Conservation (phyloP, 805 yeast genomes). For the Myxozyma sirexii region DNA sequence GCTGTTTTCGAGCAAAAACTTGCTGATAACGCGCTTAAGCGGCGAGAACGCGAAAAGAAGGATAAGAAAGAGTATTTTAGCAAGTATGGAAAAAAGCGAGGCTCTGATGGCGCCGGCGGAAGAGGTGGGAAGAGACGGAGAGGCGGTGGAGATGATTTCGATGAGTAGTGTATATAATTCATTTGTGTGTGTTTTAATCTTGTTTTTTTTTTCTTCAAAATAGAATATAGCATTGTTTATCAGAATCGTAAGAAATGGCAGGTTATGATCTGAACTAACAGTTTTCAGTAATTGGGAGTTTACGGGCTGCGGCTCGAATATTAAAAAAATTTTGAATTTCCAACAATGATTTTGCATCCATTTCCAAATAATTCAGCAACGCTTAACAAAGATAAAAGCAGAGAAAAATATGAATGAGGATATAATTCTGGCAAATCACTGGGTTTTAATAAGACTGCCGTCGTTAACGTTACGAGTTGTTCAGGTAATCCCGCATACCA, state of each 20-base stretch:
- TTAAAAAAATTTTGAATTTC: neutral
- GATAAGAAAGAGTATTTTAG: constrained; percentile 83
- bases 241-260: too few species aligned
- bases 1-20: constrained; percentile 72
- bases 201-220: too few species aligned
- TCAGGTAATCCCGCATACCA: constrained; percentile 61
- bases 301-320: neutral
- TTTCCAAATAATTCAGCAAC: too few species aligned
- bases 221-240: too few species aligned
- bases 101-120: constrained; percentile 39
- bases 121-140: constrained; percentile 41
- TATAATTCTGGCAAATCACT: constrained; percentile 52
- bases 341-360: too few species aligned
- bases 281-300: neutral
- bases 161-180: neutral
- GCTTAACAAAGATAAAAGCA: too few species aligned
- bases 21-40: constrained; percentile 71
- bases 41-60: constrained; percentile 74
- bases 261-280: too few species aligned
- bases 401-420: constrained; percentile 18
- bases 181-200: too few species aligned
- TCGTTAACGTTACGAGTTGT: constrained; percentile 76
- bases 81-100: constrained; percentile 42
- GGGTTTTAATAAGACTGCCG: constrained; percentile 73
- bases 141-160: constrained; percentile 18